Base-by-base conservation (phyloP, 345 rosid genomes). In the Corchorus olitorius region DNA sequence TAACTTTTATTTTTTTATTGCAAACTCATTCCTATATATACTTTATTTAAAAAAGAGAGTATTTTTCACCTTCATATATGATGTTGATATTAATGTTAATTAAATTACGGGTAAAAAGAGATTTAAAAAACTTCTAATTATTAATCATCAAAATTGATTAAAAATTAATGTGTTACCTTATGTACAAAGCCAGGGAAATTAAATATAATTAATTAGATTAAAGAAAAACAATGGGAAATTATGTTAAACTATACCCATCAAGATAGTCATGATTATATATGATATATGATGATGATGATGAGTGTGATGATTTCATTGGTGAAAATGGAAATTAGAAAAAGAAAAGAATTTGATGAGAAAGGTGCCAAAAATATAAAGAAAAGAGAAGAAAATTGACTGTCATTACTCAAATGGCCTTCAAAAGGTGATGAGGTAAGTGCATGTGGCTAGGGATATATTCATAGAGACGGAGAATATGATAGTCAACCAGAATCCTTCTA, bases 401-500 rank as follows among this genome's bases (percentile, higher is more conserved):
- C 73, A n/a, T n/a, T n/a, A n/a, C n/a, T n/a, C n/a, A 65, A 65
- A 53, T 35, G 46, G 37, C 34, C 9, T 9, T 2, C 16, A 61
- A 6, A 2, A 8, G 13, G 14, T 39, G 20, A 41, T 14, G 19
- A 37, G 48, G 19, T 8, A 27, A 37, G 37, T 64, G 69, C 2
- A 5, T 64, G 46, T 39, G 6, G 43, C 43, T 39, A 39, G 43
- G 43, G 1, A 39, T 39, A 39, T 6, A 0, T 27, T 27, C 27
- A 27, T 27, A 27, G 27, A 27, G 27, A 27, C 27, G 27, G 15
- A 37, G 19, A 56, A 56, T 15, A 33, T 19, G 75, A 52, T 63
- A 49, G 73, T 72, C 70, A 69, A 67, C 15, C 8, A 37, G 49
- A 74, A 70, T 77, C 73, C 14, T 15, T 19, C 37, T 19, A 9